Evolutionary conservation across 169 alveolate genomes (phyloP).

Genomic region (Theileria annulata): DNA sequence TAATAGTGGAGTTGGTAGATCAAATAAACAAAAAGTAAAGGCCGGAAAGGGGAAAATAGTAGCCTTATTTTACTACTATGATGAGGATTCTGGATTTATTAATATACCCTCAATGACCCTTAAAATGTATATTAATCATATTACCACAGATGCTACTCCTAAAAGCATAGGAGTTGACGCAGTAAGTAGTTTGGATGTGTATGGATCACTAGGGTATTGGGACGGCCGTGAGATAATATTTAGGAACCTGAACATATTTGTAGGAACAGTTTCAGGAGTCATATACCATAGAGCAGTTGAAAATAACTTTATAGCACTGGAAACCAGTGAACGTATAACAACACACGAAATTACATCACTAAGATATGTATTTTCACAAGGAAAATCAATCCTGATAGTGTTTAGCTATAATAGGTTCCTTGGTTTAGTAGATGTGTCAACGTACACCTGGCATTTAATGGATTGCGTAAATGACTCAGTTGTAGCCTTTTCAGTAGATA

Average conservation of each 20-base stretch:
- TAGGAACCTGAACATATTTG: constrained; percentile 15
- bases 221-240: constrained; percentile 16
- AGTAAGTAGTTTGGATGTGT: neutral
- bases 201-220: constrained; percentile 18
- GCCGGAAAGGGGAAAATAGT: no score
- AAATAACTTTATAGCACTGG: neutral
- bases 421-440: constrained; percentile 11
- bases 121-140: neutral
- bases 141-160: no score
- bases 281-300: constrained; percentile 8
- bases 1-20: neutral
- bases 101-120: constrained; percentile 17
- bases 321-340: constrained; percentile 4
- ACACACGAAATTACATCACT: constrained; percentile 3
- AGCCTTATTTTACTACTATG: constrained; percentile 28
- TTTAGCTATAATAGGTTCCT: constrained; percentile 20
- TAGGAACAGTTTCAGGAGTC: constrained; percentile 40
- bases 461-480: constrained; percentile 14
- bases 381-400: constrained; percentile 6
- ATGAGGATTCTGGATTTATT: constrained; percentile 16
- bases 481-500: constrained; percentile 11
- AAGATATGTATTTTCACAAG: neutral
- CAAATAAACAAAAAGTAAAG: no score
- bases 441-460: neutral
- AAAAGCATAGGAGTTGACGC: neutral